These are phyloP conservation scores for Boletus mariae DNA, from an alignment of 1,284 basidiomycete species.

Conservation along the genomic window DNA sequence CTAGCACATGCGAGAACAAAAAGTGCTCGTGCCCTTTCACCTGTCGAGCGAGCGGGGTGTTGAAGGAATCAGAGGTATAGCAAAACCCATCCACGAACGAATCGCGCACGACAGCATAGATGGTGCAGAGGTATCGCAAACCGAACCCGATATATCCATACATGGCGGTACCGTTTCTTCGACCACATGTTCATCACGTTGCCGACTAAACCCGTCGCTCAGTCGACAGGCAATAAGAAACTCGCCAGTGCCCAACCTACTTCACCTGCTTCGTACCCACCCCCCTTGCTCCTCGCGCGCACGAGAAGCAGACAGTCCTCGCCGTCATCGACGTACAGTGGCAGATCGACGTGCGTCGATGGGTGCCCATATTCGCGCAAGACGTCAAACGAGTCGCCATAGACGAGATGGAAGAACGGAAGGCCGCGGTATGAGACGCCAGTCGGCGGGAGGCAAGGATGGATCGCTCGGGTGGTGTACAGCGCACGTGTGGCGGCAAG, in stretches of 20 bases:
- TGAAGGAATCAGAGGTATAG: neutral
- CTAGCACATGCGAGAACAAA: neutral
- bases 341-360: conserved; percentile 61
- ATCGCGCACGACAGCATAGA: conserved; percentile 11
- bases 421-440: conserved; percentile 65
- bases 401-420: conserved; percentile 65
- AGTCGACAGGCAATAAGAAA: conserved; percentile 62
- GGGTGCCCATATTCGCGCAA: conserved; percentile 75
- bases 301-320: conserved; percentile 73
- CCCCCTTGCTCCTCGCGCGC: conserved; percentile 38
- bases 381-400: conserved; percentile 61
- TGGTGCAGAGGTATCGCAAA: conserved; percentile 16
- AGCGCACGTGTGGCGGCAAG: conserved; percentile 46
- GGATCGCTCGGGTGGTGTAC: conserved; percentile 64
- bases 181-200: conserved; percentile 7
- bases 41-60: neutral
- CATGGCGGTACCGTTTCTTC: neutral
- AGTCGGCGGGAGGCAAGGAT: conserved; percentile 59
- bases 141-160: conserved; percentile 2
- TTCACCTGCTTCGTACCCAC: conserved; percentile 35
- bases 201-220: conserved; percentile 5
- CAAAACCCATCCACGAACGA: neutral
- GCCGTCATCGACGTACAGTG: conserved; percentile 73
- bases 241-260: conserved; percentile 80
- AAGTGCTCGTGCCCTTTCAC: neutral